phyloP scores from a whole-genome alignment of 345 rosid genomes.

The Jatropha curcas region DNA sequence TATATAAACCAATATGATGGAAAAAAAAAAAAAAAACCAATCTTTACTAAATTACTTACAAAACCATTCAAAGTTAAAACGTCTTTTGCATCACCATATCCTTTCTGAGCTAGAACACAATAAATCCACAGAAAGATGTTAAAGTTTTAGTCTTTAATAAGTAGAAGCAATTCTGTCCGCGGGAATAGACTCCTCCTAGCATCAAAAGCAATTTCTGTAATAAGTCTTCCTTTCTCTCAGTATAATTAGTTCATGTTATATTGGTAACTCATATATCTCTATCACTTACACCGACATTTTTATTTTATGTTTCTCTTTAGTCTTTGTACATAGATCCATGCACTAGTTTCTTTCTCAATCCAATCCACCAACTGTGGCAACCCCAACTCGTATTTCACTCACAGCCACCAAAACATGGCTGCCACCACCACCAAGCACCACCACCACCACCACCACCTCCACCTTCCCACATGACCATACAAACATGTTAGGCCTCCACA shows the following conservation, averaged over 20 bases:
- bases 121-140: not conserved
- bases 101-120: not conserved
- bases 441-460: constrained; percentile 4
- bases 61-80: not conserved
- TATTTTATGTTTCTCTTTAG: not conserved
- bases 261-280: not conserved
- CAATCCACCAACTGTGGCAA: constrained; percentile 31
- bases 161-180: not conserved
- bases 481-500: constrained; percentile 68
- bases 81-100: not conserved
- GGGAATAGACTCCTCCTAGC: not conserved
- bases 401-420: constrained; percentile 20
- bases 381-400: constrained; percentile 15
- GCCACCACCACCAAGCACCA: not conserved
- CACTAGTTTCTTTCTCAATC: not conserved
- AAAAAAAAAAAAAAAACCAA: too few species aligned
- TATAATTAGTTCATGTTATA: constrained; percentile 9
- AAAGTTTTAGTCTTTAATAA: not conserved
- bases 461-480: constrained; percentile 30
- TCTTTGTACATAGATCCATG: too few species aligned
- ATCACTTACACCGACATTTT: not conserved
- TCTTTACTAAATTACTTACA: too few species aligned
- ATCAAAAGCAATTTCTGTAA: not conserved
- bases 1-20: too few species aligned
- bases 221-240: not conserved